Evolutionary conservation across 192 early-diverging fungal genomes (phyloP), one percentile per base, ranked within the genome.

Genomic region (Backusella circina): DNA sequence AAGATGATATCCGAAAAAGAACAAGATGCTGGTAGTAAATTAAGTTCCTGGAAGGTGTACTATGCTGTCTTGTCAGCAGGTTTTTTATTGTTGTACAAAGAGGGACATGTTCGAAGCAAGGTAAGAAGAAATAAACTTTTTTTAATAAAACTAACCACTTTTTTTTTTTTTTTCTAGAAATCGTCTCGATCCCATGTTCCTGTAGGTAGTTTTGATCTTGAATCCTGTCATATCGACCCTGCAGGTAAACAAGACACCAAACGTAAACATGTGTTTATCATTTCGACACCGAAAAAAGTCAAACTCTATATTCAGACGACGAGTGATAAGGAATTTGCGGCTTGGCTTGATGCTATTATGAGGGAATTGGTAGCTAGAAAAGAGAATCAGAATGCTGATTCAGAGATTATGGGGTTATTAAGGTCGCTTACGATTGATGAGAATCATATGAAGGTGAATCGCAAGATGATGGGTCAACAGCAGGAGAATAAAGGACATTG

Each of bases 21-120:
- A 21, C 72, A 76, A 65, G 67, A 61, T 28, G 23, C 23, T 9
- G 73, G 66, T 32, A 77, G 75, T 23, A 82, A 78, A 50, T 41
- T 82, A 21, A 74, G 71, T 18, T 79, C 81, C 5, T 82, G 81
- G 81, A 82, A 82, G 57, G 51, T 76, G 21, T 82, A 79, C 30
- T 72, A 85, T 84, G 91, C 76, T 36, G 88, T 91, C 50, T 74
- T 85, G 31, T 70, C 68, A 64, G 28, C 47, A 70, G 77, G 77
- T 1, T 84, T 75, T 69, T 39, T 81, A 31, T 6, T 77, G 38
- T 70, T 80, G 44, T 71, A 80, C 77, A 75, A 74, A 38, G 78
- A 82, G 18, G 66, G 38, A n/a, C 73, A 76, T 47, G 70, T 68
- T 33, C 79, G 79, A 50, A 54, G 57, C 38, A 75, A 74, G 75